These are phyloP conservation scores for Fusarium virguliforme DNA, from an alignment of 2,329 filamentous ascomycete genomes.

Conservation along the genomic window DNA sequence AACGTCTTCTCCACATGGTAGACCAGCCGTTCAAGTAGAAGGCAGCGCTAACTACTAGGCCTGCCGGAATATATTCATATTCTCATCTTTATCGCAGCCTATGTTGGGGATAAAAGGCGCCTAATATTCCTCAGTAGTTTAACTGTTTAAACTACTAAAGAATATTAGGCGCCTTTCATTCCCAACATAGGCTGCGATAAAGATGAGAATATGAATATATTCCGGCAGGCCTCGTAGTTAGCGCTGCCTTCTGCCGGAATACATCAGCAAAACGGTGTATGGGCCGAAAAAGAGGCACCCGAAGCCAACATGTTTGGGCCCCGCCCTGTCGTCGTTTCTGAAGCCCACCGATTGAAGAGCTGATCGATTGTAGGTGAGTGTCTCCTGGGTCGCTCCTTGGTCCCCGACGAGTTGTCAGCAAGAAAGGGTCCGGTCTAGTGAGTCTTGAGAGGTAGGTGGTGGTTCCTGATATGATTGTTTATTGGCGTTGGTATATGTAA, in stretches of 20 bases:
- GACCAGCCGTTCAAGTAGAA: too few relatives aligned
- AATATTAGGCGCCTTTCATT: too few relatives aligned
- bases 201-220: too few relatives aligned
- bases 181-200: too few relatives aligned
- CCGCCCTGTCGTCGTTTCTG: background rate
- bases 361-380: background rate
- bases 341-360: background rate
- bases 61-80: background rate
- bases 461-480: slow-evolving; percentile 18
- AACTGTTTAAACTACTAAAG: too few relatives aligned
- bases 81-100: too few relatives aligned
- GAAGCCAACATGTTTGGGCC: background rate
- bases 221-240: too few relatives aligned
- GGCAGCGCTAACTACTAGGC: too few relatives aligned
- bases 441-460: background rate
- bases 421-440: background rate
- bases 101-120: too few relatives aligned
- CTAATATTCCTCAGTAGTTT: too few relatives aligned
- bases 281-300: background rate
- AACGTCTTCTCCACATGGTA: too few relatives aligned
- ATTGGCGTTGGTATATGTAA: slow-evolving; percentile 36
- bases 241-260: background rate
- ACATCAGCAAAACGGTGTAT: background rate
- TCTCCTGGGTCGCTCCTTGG: background rate
- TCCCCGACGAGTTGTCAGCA: background rate